Percentiles rank a stretch among this genome's conserved stretches.
Conservation (phyloP, 495 filamentous ascomycete species). For the Penicillium dipodomyicola region DNA sequence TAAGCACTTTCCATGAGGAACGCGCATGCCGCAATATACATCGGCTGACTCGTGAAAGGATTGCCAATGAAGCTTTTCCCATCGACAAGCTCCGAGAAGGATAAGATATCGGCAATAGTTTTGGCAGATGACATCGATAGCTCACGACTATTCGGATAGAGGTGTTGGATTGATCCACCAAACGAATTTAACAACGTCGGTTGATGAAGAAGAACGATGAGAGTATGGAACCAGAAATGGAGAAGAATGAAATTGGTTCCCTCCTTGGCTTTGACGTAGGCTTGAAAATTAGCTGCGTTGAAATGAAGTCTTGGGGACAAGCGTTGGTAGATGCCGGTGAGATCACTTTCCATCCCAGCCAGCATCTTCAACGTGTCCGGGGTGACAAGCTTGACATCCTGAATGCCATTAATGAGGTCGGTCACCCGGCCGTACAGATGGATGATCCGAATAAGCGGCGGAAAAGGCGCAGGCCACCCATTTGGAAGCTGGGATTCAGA, state of each 20-base stretch:
- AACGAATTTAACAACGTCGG: slow-evolving; percentile 76
- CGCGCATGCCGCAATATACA: slow-evolving; percentile 84
- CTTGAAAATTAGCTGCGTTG: slow-evolving; percentile 72
- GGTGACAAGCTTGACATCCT: slow-evolving; percentile 69
- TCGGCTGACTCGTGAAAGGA: slow-evolving; percentile 84
- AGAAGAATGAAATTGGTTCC: slow-evolving; percentile 83
- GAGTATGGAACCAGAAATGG: slow-evolving; percentile 87
- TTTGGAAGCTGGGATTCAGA: slow-evolving; percentile 54
- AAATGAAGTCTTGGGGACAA: slow-evolving; percentile 71
- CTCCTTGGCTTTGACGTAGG: slow-evolving; percentile 72
- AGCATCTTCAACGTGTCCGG: slow-evolving; percentile 66
- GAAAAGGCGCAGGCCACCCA: slow-evolving; percentile 73
- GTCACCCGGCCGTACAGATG: slow-evolving; percentile 80
- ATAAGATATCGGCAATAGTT: slow-evolving; percentile 81
- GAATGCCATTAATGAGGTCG: slow-evolving; percentile 79
- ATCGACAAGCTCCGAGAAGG: slow-evolving; percentile 75
- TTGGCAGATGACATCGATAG: slow-evolving; percentile 85
- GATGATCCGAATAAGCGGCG: slow-evolving; percentile 75
- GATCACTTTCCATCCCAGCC: slow-evolving; percentile 68
- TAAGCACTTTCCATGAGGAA: slow-evolving; percentile 77
- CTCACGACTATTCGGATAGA: slow-evolving; percentile 74
- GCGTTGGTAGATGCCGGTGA: slow-evolving; percentile 75
- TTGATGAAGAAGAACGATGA: slow-evolving; percentile 81
- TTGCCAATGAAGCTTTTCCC: slow-evolving; percentile 79
- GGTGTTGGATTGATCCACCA: slow-evolving; percentile 63